phyloP scores from a whole-genome alignment of 768 basidiomycete genomes.

The Lactarius akahatsu region DNA sequence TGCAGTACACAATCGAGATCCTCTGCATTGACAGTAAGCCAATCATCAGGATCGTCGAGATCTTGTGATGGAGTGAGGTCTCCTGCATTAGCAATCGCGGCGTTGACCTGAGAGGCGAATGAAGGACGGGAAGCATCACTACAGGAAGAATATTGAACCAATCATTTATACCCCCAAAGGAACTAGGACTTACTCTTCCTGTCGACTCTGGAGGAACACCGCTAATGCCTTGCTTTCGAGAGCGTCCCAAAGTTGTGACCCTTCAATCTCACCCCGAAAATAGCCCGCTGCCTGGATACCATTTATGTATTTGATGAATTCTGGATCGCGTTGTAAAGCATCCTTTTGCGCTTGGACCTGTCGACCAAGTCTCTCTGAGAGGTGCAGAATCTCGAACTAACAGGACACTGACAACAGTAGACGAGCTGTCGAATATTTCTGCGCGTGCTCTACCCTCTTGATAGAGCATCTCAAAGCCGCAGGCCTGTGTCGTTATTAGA shows the following conservation, averaged over 20 bases:
- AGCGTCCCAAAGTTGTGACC: constrained; percentile 71
- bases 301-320: constrained; percentile 69
- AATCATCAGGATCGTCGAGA: constrained; percentile 75
- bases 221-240: constrained; percentile 70
- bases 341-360: constrained; percentile 69
- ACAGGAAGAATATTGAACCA: constrained; percentile 8
- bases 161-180: neutral
- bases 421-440: constrained; percentile 41
- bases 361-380: neutral
- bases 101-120: constrained; percentile 72
- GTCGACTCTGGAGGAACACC: constrained; percentile 60
- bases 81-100: constrained; percentile 51
- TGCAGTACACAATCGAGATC: constrained; percentile 75
- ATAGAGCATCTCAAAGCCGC: constrained; percentile 97
- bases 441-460: constrained; percentile 72
- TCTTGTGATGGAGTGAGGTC: constrained; percentile 34
- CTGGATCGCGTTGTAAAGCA: constrained; percentile 60
- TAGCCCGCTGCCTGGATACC: constrained; percentile 65
- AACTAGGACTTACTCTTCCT: constrained; percentile 60
- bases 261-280: constrained; percentile 76
- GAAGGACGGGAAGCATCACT: constrained; percentile 66
- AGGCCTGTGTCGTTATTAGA: constrained; percentile 52
- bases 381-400: neutral
- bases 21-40: constrained; percentile 79
- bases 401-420: constrained; percentile 48